Conservation (phyloP, 495 filamentous ascomycete genomes). For the Trichoderma gamsii region DNA sequence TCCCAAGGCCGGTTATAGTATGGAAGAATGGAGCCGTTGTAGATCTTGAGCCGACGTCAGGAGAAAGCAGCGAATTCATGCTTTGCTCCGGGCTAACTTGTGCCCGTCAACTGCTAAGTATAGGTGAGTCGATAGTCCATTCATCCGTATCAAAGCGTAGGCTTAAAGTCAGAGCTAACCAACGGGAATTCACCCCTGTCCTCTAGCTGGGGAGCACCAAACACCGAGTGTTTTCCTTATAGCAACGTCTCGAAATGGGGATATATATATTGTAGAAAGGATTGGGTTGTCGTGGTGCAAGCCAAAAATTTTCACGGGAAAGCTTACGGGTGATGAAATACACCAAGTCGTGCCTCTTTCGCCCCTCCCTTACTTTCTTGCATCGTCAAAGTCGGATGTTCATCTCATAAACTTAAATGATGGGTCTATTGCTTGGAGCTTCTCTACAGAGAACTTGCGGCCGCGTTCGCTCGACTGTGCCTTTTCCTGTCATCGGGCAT, state of each 20-base stretch:
- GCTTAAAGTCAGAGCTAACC: background rate
- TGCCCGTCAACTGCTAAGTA: conserved; percentile 37
- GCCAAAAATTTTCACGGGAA: conserved; percentile 24
- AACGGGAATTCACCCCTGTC: background rate
- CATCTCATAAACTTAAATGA: conserved; percentile 49
- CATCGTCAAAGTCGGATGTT: conserved; percentile 41
- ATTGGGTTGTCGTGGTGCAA: background rate
- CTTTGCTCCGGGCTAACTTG: conserved; percentile 42
- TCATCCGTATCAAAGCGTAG: conserved; percentile 30
- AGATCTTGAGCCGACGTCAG: conserved; percentile 38
- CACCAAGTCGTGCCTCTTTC: conserved; percentile 35
- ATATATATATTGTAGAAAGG: background rate
- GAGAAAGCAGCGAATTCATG: conserved; percentile 28
- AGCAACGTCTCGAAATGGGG: conserved; percentile 9
- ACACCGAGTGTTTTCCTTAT: background rate
- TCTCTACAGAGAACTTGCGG: conserved; percentile 51
- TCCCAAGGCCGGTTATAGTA: conserved; percentile 47
- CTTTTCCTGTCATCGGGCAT: conserved; percentile 39
- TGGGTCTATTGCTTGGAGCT: conserved; percentile 47
- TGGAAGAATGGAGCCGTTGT: conserved; percentile 52
- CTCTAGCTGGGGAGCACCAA: background rate
- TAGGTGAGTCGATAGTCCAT: conserved; percentile 32
- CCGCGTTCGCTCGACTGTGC: conserved; percentile 47
- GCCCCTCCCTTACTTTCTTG: conserved; percentile 43
- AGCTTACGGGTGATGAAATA: conserved; percentile 25